These are phyloP conservation scores for Elymus sibiricus DNA, from an alignment of 176 grass and related monocot genomes.

Conservation along the genomic window DNA sequence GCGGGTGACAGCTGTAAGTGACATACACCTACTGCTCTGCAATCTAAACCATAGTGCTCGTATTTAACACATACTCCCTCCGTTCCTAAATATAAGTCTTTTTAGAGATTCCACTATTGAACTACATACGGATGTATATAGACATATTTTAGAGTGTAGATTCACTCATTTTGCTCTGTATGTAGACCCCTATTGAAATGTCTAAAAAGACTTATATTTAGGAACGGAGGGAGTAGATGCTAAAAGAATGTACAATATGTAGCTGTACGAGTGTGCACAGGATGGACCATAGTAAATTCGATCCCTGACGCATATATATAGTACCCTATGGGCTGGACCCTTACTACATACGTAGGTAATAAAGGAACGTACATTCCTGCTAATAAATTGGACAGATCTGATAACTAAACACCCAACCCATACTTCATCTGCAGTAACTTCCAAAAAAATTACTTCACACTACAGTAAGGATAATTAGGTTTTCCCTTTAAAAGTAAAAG, in stretches of 20 bases:
- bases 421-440: background rate
- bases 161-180: too few relatives aligned
- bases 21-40: background rate
- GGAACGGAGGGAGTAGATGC: too few relatives aligned
- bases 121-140: too few relatives aligned
- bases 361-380: background rate
- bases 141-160: too few relatives aligned
- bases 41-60: background rate
- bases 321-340: background rate
- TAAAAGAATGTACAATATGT: background rate
- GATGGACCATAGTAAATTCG: background rate
- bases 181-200: too few relatives aligned
- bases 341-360: background rate
- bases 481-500: background rate
- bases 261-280: background rate
- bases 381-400: background rate
- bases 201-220: too few relatives aligned
- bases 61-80: background rate
- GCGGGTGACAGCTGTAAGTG: background rate
- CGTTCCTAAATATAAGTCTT: too few relatives aligned
- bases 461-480: background rate
- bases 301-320: background rate
- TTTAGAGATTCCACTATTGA: too few relatives aligned
- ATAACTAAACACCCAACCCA: background rate
- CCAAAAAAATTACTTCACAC: too few relatives aligned